Evolutionary conservation across 2,329 filamentous ascomycete genomes (phyloP).

Genomic region (Cladosporium sphaerospermum): DNA sequence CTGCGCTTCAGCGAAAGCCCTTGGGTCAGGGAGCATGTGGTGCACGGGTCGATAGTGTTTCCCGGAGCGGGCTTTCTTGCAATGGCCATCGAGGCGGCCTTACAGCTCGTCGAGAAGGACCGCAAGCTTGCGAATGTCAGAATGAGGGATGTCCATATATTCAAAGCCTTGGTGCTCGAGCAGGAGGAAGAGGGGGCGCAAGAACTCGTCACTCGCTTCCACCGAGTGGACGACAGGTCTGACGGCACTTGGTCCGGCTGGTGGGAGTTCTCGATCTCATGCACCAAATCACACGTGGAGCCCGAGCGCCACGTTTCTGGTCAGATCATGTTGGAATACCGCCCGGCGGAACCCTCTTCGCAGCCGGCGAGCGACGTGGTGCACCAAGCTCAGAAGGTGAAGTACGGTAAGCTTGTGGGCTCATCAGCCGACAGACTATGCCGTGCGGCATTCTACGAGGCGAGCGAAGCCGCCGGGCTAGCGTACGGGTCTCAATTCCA

Average conservation of each 20-base stretch:
- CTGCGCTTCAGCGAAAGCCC: background rate
- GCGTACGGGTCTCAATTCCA: background rate
- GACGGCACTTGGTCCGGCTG: background rate
- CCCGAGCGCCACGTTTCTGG: background rate
- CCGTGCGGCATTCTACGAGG: background rate
- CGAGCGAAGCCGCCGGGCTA: background rate
- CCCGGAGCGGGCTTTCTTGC: constrained; percentile 16
- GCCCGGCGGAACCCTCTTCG: background rate
- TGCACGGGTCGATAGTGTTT: background rate
- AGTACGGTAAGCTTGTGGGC: background rate
- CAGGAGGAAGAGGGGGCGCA: constrained; percentile 43
- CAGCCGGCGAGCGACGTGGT: background rate
- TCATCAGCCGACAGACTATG: background rate
- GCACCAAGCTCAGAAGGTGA: background rate
- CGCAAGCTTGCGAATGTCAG: constrained; percentile 29
- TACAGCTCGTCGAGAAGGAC: constrained; percentile 20
- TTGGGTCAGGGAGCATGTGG: background rate
- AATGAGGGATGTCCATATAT: constrained; percentile 43
- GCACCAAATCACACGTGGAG: background rate
- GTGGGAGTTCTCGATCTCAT: background rate
- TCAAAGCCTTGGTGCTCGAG: constrained; percentile 46
- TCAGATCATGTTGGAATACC: background rate
- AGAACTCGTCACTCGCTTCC: constrained; percentile 33
- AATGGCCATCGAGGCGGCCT: constrained; percentile 19
- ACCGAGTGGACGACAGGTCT: background rate